These are phyloP conservation scores for Articulospora tetracladia DNA, from an alignment of 495 filamentous ascomycete species.

Conservation along the genomic window DNA sequence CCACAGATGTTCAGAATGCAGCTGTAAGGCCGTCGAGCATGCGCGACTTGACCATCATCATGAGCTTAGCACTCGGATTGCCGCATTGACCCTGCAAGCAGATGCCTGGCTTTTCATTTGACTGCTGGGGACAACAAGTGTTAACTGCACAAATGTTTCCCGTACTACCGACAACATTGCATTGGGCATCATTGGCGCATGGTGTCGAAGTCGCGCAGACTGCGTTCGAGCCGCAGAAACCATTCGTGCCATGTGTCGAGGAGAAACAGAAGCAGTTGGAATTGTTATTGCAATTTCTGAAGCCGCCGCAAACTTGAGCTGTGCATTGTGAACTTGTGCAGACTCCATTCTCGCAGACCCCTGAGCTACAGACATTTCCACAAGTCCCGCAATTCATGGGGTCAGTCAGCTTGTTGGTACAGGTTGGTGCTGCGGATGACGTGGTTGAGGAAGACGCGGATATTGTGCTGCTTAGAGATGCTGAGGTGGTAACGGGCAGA, in stretches of 20 bases:
- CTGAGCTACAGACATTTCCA: conserved; percentile 6
- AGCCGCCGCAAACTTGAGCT: conserved; percentile 3
- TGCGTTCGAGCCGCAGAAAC: conserved; percentile 2
- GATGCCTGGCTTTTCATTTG: neutral
- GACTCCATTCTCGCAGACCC: conserved; percentile 9
- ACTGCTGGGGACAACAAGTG: conserved; percentile 3
- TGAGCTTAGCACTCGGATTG: neutral
- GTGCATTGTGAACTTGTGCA: conserved; percentile 2
- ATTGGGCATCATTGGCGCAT: conserved; percentile 2
- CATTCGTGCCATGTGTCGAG: neutral
- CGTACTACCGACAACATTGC: neutral
- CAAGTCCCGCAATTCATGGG: conserved; percentile 11
- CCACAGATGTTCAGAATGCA: neutral
- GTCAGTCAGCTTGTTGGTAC: conserved; percentile 3
- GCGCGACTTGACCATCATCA: conserved; percentile 1
- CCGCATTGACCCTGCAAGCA: neutral
- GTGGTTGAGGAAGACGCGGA: neutral
- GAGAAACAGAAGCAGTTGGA: conserved; percentile 1
- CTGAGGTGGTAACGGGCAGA: neutral
- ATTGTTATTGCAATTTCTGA: neutral
- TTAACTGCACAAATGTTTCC: conserved; percentile 5
- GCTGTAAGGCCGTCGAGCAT: neutral
- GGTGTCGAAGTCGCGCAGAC: neutral
- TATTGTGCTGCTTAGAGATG: neutral
- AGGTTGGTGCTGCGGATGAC: neutral